A percentile compares a stretch with the other conserved stretches of the same genome.
Evolutionary conservation across 371 early-diverging fungal genomes (phyloP).

Genomic region (Entomophthora muscae): DNA sequence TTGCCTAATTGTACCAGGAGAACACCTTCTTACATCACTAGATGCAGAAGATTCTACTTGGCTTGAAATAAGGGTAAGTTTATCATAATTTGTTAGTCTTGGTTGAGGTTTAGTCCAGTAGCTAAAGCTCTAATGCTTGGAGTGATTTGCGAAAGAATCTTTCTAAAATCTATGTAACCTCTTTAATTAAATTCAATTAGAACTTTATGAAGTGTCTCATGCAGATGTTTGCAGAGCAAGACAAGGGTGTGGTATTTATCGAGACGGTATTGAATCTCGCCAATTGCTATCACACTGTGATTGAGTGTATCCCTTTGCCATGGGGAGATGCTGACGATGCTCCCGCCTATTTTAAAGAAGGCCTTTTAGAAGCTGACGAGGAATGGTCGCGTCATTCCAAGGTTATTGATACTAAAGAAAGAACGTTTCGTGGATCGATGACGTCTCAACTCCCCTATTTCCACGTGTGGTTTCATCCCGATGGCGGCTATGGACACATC

Average conservation of each 20-base stretch:
- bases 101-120: too few species aligned
- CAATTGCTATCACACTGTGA: constrained; percentile 61
- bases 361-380: constrained; percentile 45
- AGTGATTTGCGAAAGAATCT: too few species aligned
- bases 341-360: constrained; percentile 77
- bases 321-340: constrained; percentile 50
- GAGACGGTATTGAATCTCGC: constrained; percentile 64
- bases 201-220: constrained; percentile 90
- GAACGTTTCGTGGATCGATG: constrained; percentile 50
- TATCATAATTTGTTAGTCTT: not conserved
- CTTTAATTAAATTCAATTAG: too few species aligned
- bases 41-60: constrained; percentile 81
- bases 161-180: too few species aligned
- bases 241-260: constrained; percentile 60
- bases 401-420: constrained; percentile 53
- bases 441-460: constrained; percentile 74
- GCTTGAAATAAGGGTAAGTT: constrained; percentile 68
- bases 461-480: constrained; percentile 86
- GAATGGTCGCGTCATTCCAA: constrained; percentile 90
- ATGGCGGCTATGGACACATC: constrained; percentile 84
- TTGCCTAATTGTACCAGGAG: constrained; percentile 75
- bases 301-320: constrained; percentile 87
- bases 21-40: constrained; percentile 63
- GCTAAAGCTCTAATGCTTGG: too few species aligned
- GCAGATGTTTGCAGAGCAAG: constrained; percentile 58